Evolutionary conservation across 1,284 basidiomycete genomes (phyloP).

Genomic region (Megacollybia platyphylla): DNA sequence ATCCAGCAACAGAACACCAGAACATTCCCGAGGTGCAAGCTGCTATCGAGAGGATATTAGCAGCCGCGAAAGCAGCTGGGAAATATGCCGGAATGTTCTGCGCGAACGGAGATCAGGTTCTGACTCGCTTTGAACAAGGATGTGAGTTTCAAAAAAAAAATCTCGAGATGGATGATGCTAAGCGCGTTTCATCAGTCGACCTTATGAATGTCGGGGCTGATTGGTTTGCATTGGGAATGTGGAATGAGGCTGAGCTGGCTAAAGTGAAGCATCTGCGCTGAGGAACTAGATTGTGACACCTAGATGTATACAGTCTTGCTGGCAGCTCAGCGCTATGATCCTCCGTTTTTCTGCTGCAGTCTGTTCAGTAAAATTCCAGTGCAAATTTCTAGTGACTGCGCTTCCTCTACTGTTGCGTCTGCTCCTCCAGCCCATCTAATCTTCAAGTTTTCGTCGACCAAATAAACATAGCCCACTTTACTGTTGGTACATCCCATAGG

Average conservation of each 20-base stretch:
- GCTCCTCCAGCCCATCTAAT: conserved; percentile 92
- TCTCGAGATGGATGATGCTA: neutral
- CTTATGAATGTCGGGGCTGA: conserved; percentile 12
- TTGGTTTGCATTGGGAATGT: conserved; percentile 8
- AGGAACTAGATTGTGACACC: too few species aligned
- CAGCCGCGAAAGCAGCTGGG: conserved; percentile 9
- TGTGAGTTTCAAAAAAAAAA: conserved; percentile 5
- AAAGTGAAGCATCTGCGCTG: conserved; percentile 8
- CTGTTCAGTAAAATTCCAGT: conserved; percentile 34
- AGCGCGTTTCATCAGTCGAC: conserved; percentile 8
- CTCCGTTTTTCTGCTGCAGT: conserved; percentile 2
- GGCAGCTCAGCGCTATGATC: too few species aligned
- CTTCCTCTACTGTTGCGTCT: conserved; percentile 69
- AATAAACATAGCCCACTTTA: conserved; percentile 87
- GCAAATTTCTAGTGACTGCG: conserved; percentile 59
- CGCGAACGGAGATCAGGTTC: conserved; percentile 8
- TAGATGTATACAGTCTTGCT: too few species aligned
- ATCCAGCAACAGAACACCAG: conserved; percentile 7
- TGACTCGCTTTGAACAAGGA: conserved; percentile 9
- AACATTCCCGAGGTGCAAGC: conserved; percentile 11
- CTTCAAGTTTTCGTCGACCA: conserved; percentile 76
- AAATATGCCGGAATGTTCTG: conserved; percentile 12
- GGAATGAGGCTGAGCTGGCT: conserved; percentile 9
- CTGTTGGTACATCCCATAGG: conserved; percentile 83
- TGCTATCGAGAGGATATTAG: conserved; percentile 8